Base-by-base conservation (phyloP, 805 yeast genomes). In the Gaillardinia entomophila region DNA sequence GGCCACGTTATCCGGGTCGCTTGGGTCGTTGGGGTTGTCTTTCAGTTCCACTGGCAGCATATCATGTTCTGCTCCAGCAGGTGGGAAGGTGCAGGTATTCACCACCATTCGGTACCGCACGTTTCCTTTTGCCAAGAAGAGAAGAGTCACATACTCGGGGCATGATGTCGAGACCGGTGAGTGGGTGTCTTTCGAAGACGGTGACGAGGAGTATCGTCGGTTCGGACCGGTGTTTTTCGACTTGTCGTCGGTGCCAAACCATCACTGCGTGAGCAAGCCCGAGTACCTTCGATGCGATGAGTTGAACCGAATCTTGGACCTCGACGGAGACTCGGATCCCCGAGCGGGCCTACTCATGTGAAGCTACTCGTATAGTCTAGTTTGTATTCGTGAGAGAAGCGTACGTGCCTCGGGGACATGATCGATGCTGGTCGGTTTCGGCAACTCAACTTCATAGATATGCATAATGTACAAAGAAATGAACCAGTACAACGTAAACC, bases 1-100 rank as follows among this genome's bases (percentile, higher is more conserved):
- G 6, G 33, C 32, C 5, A 23, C 42, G 12, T 12, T 43, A 4
- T 17, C 42, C 4, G 35, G 32, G 2, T 37, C 33, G 3, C 27
- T 33, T n/a, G 43, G 41, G 13, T 33, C 34, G 15, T 26, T 46
- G n/a, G 23, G 41, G 6, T 12, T 43, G 6, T 12, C 35, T 11
- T 26, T 33, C 26, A 16, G 41, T n/a, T 28, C 28, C 24, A 27
- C 45, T 4, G 53, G 53, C 6, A 16, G 42, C 8, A 32, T 50
- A 8, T 32, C 39, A 2, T 51, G 57, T 22, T 37, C 34, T 15
- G 37, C 41, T 4, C 34, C 30, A 4, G 45, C 51, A 2, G 49
- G 49, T 8, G 30, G 29, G 22, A 41, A 28, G 14, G 42, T 42
- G 15, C 55, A 50, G 29, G 43, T 51, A 7, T 46, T 50, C 24